Evolutionary conservation across 345 rosid genomes (phyloP).

Genomic region (Populus euphratica): DNA sequence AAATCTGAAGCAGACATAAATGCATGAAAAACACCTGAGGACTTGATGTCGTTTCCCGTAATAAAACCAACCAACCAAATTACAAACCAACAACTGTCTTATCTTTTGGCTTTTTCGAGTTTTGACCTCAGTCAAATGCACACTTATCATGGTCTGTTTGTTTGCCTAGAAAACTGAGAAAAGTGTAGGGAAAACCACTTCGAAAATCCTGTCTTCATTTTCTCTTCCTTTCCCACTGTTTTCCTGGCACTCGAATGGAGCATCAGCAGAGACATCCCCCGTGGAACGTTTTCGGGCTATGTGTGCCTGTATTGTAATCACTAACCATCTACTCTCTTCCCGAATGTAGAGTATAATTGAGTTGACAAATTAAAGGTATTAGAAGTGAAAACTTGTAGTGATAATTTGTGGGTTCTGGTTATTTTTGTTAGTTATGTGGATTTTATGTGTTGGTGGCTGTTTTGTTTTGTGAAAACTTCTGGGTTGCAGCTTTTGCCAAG

Average conservation of each 20-base stretch:
- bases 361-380: neutral
- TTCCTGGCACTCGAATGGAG: slow-evolving; percentile 8
- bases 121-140: neutral
- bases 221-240: slow-evolving; percentile 1
- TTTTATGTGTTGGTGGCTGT: neutral
- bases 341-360: neutral
- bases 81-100: neutral
- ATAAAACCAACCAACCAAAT: neutral
- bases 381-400: no score
- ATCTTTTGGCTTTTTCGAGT: neutral
- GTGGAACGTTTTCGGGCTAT: neutral
- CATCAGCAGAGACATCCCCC: neutral
- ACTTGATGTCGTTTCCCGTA: neutral
- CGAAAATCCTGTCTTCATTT: neutral
- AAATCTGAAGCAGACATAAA: neutral
- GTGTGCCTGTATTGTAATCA: neutral
- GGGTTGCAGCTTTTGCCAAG: neutral
- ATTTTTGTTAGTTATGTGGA: neutral
- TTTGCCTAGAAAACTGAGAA: slow-evolving; percentile 7
- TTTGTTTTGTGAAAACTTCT: neutral
- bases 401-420: neutral
- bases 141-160: neutral
- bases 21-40: neutral
- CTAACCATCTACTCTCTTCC: neutral
- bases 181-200: neutral